Evolutionary conservation across 2,329 filamentous ascomycete genomes (phyloP).

Genomic region (Rutstroemia sp.): DNA sequence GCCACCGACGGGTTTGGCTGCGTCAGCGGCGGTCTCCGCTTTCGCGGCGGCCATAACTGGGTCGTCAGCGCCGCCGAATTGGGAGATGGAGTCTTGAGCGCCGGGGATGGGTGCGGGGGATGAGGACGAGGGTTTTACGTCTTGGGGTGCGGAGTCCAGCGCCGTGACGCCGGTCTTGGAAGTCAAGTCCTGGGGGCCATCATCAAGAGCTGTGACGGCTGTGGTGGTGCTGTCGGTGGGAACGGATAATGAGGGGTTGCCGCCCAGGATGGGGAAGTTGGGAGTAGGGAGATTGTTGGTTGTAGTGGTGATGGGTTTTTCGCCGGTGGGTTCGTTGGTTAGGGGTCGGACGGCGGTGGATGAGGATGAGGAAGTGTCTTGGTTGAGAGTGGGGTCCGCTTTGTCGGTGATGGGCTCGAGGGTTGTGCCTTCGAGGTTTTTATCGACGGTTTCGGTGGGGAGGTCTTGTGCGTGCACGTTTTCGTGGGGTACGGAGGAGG

Average conservation of each 20-base stretch:
- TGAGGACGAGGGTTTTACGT: background rate
- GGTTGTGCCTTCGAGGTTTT: no score
- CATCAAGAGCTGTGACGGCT: background rate
- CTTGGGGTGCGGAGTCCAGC: background rate
- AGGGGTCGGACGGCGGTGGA: no score
- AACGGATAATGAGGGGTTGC: no score
- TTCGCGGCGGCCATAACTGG: background rate
- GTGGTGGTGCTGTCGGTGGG: background rate
- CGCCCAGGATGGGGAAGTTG: background rate
- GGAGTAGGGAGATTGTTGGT: background rate
- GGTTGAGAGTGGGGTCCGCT: no score
- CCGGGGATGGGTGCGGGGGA: background rate
- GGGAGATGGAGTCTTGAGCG: background rate
- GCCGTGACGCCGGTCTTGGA: background rate
- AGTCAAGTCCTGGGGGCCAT: no score
- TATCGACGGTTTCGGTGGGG: no score
- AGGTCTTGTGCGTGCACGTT: no score
- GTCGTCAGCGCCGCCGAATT: background rate
- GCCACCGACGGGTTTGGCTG: background rate
- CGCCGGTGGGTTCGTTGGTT: no score
- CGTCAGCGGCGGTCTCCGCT: background rate
- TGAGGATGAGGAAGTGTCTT: no score
- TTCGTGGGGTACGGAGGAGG: no score
- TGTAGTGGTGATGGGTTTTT: background rate
- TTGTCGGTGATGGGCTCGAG: no score